Conservation (phyloP, 257 asterid species). For the Rhazya stricta region DNA sequence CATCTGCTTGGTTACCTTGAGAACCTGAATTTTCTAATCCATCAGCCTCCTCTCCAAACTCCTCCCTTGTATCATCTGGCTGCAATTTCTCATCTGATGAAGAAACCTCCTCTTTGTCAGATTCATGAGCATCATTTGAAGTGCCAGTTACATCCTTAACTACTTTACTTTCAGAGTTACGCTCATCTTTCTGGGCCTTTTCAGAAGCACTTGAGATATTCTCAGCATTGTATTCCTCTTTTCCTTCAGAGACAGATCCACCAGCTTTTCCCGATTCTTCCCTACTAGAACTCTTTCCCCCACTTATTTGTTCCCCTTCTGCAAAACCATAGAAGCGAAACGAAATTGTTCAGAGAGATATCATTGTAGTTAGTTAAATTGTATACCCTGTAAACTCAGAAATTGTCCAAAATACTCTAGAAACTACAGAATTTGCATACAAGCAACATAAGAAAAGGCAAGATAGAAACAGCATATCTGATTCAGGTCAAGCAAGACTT, state of each 20-base stretch:
- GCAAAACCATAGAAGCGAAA: slow-evolving; percentile 5
- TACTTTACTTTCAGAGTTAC: slow-evolving; percentile 47
- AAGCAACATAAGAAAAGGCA: neutral
- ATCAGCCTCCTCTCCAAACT: slow-evolving; percentile 35
- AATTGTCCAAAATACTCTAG: neutral
- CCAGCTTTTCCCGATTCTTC: slow-evolving; percentile 38
- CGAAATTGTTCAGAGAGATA: slow-evolving; percentile 3
- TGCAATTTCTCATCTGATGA: slow-evolving; percentile 46
- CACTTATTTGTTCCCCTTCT: slow-evolving; percentile 27
- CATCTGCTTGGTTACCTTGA: slow-evolving; percentile 22
- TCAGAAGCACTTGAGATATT: slow-evolving; percentile 39
- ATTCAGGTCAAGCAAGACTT: neutral
- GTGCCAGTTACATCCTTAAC: slow-evolving; percentile 38
- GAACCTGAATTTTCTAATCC: slow-evolving; percentile 30
- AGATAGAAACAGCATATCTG: neutral
- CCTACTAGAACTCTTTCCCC: slow-evolving; percentile 27
- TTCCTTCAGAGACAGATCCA: slow-evolving; percentile 27
- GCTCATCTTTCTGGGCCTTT: slow-evolving; percentile 40
- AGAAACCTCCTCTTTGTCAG: slow-evolving; percentile 48
- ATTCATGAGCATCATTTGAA: slow-evolving; percentile 29
- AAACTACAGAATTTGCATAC: neutral
- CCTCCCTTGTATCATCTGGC: slow-evolving; percentile 38
- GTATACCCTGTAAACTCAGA: neutral
- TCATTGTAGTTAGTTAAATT: neutral
- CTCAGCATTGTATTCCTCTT: slow-evolving; percentile 39